Base-by-base conservation (phyloP, 371 early-diverging fungal species). In the Mortierella sp. region DNA sequence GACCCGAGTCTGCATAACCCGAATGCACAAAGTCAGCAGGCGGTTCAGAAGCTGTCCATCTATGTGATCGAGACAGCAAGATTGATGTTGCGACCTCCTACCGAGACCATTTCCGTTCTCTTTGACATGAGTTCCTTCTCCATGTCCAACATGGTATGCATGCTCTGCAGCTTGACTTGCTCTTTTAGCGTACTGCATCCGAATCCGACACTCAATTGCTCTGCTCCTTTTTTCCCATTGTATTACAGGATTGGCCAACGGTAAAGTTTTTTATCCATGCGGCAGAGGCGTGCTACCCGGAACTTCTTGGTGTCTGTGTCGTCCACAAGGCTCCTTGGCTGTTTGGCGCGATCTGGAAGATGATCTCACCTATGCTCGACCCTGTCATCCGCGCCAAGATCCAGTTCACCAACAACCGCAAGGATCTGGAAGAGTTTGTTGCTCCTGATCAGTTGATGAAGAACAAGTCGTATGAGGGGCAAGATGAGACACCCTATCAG, bases 251-350 rank as follows among this genome's bases (percentile, higher is more conserved):
- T 77, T 91, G 90, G 82, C 91, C 91, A 16, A 92, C 92, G 47
- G 90, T 93, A 61, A 94, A 93, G 85, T 95, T 95, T 76, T 88
- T 96, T 53, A 84, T 96, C 64, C 87, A 87, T 64, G 92, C 91
- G 70, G 91, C 95, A 44, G 93, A 97, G 78, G 89, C 91, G 4
- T 95, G 93, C 77, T 96, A 97, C 72, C 97, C 97, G 14, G 97
- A 96, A 73, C 89, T 91, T 4, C 88, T 96, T 13, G 96, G 94
- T n/a, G 79, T 86, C 1, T 90, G 91, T 64, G 88, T 94, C 9
- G 90, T 97, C 55, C 92, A 96, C 78, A 93, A 92, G 71, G 96
- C 96, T 0, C 97, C 97, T 19, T 97, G 96, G 96, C 86, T 95
- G 53, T 96, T 96, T 85, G 91, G 93, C 39, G 93, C 96, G 75